phyloP scores from a whole-genome alignment of 805 yeast genomes.

The Wickerhamomyces strasburgensis region DNA sequence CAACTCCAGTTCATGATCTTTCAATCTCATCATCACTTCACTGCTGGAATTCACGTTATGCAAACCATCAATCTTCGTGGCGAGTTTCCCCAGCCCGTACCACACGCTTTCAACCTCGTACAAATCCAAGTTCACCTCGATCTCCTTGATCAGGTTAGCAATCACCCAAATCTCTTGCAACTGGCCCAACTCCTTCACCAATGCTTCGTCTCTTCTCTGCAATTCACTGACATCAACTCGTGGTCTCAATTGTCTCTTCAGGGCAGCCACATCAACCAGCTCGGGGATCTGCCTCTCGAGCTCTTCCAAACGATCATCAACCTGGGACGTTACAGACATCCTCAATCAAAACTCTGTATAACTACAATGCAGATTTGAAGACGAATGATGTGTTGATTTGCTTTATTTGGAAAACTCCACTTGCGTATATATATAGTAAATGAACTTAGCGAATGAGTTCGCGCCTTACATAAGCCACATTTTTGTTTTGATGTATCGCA shows the following conservation, averaged over 20 bases:
- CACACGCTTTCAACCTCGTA: conserved; percentile 23
- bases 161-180: conserved; percentile 23
- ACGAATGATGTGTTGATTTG: too few species aligned
- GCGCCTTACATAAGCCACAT: background rate
- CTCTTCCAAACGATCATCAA: conserved; percentile 1
- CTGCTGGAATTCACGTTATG: conserved; percentile 3
- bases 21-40: conserved; percentile 8
- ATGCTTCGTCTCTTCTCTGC: conserved; percentile 16
- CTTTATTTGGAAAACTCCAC: too few species aligned
- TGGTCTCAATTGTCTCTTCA: conserved; percentile 10
- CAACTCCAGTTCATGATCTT: conserved; percentile 6
- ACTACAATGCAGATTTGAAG: too few species aligned
- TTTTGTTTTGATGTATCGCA: background rate
- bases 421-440: too few species aligned
- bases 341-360: background rate
- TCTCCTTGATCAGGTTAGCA: conserved; percentile 20
- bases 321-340: background rate
- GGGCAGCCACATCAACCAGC: conserved; percentile 6
- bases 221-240: conserved; percentile 11
- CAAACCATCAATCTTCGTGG: conserved; percentile 10
- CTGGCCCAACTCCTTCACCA: conserved; percentile 15
- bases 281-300: conserved; percentile 4
- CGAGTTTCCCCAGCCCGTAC: conserved; percentile 15
- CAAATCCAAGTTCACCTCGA: conserved; percentile 21
- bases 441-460: too few species aligned